Conservation (phyloP, 2,329 filamentous ascomycete genomes). For the Ophiostoma montium region DNA sequence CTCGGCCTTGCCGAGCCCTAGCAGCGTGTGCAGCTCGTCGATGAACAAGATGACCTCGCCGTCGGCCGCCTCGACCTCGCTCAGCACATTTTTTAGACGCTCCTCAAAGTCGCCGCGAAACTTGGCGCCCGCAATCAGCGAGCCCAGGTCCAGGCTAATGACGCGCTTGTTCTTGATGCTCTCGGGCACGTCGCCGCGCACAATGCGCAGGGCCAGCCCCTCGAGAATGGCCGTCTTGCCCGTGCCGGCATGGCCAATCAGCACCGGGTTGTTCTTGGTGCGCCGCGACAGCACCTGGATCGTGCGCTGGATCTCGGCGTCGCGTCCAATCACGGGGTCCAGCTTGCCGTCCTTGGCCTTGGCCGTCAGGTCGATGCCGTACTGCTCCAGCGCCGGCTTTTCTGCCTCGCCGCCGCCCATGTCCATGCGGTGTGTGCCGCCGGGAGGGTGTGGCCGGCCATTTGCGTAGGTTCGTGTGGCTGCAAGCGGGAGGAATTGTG, state of each 20-base stretch:
- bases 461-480: slow-evolving; percentile 45
- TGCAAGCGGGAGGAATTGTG: slow-evolving; percentile 22
- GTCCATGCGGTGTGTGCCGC: slow-evolving; percentile 90
- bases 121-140: slow-evolving; percentile 88
- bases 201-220: slow-evolving; percentile 78
- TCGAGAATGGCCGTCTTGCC: slow-evolving; percentile 92
- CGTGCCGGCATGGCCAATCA: slow-evolving; percentile 84
- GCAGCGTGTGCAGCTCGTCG: slow-evolving; percentile 81
- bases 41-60: slow-evolving; percentile 90
- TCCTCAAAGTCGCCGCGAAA: slow-evolving; percentile 96
- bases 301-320: slow-evolving; percentile 80
- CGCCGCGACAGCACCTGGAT: slow-evolving; percentile 86
- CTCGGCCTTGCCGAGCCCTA: slow-evolving; percentile 88
- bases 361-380: slow-evolving; percentile 77
- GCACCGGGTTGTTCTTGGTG: slow-evolving; percentile 90
- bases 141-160: slow-evolving; percentile 74
- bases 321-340: slow-evolving; percentile 89
- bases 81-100: slow-evolving; percentile 75
- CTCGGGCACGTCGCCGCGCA: slow-evolving; percentile 85
- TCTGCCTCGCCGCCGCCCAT: slow-evolving; percentile 57
- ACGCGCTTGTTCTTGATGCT: slow-evolving; percentile 92
- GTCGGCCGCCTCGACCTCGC: slow-evolving; percentile 78
- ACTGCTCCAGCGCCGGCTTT: slow-evolving; percentile 83
- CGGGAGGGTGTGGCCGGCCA: slow-evolving; percentile 72
- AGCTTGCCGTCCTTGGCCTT: slow-evolving; percentile 78